A percentile compares a stretch with the other conserved stretches of the same genome.
These are phyloP conservation scores for Magnusiomyces magnusii DNA, from an alignment of 1,139 yeast species.

Conservation along the genomic window DNA sequence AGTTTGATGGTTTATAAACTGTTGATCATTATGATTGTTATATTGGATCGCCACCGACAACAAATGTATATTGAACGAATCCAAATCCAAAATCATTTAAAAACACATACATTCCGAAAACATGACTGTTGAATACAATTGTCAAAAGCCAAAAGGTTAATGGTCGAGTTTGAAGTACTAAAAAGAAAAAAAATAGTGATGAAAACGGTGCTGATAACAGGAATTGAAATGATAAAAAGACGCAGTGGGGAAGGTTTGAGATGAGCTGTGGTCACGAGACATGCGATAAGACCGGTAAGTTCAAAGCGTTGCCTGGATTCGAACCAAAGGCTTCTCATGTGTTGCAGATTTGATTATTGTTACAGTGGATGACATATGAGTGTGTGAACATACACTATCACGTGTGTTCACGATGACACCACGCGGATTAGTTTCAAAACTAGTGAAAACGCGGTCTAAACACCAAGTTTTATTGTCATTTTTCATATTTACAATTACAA, in stretches of 20 bases:
- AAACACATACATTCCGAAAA: constrained; percentile 27
- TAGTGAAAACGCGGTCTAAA: too few relatives aligned
- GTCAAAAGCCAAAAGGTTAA: background rate
- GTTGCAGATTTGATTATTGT: too few relatives aligned
- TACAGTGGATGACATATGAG: too few relatives aligned
- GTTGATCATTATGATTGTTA: background rate
- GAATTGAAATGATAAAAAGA: background rate
- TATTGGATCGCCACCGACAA: background rate
- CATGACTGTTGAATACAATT: constrained; percentile 16
- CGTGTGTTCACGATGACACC: too few relatives aligned
- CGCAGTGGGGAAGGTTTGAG: background rate
- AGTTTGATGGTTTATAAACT: background rate
- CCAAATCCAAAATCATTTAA: background rate
- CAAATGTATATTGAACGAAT: background rate
- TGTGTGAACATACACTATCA: too few relatives aligned
- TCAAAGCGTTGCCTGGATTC: too few relatives aligned
- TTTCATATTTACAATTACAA: too few relatives aligned
- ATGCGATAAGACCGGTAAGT: background rate
- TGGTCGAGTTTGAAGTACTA: background rate
- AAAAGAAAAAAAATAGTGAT: background rate
- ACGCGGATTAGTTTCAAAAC: too few relatives aligned
- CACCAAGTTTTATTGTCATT: too few relatives aligned
- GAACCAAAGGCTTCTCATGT: too few relatives aligned
- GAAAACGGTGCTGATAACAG: too few relatives aligned
- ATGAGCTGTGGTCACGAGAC: background rate